Base-by-base conservation (phyloP, 192 early-diverging fungal species). In the Gonapodya prolifera region DNA sequence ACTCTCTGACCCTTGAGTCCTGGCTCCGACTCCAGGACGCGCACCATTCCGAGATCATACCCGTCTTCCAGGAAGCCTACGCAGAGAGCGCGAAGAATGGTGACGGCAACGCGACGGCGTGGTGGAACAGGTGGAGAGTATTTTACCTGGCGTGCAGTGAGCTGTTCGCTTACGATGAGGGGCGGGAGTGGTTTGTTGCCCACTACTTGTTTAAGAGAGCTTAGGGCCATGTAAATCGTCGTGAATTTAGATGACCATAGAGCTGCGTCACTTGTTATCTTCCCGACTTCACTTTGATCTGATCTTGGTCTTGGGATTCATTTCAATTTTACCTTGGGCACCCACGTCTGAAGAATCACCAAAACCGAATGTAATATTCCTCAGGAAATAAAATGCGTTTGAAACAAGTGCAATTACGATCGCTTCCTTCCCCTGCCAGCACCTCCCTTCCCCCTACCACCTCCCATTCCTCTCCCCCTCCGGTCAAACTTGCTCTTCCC, bases 71-170 rank as follows among this genome's bases (percentile, higher is more conserved):
- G 23, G 77, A 83, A 61, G 77, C 79, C 17, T 91, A 91, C 80
- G 89, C 87, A 31, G 78, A 34, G 61, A 18, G 32, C 28, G 18
- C 16, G 31, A 29, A 18, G 8, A 61, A 23, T 8, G 45, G 45
- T 61, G 29, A 45, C 34, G 77, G 83, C 71, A 45, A 73, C 33
- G 89, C 84, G 8, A 16, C 18, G n/a, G 69, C 81, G 32, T 91
- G 90, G 90, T 91, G 85, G 69, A 35, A 90, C 28, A 73, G 90
- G 28, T 91, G 90, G 90, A 70, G 89, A 30, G 82, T 87, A 30
- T 91, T 91, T 78, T 90, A 89, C 78, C 35, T 91, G 32, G 75
- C 85, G 0, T 81, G 82, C 35, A 85, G 86, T 28, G 88, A 91
- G 77, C 35, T 86, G 45, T 91, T 89, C 76, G 83, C 80, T 33